A percentile compares a stretch with the other conserved stretches of the same genome.
Evolutionary conservation across 2,329 filamentous ascomycete genomes (phyloP).

Genomic region (Ilyonectria sp.): DNA sequence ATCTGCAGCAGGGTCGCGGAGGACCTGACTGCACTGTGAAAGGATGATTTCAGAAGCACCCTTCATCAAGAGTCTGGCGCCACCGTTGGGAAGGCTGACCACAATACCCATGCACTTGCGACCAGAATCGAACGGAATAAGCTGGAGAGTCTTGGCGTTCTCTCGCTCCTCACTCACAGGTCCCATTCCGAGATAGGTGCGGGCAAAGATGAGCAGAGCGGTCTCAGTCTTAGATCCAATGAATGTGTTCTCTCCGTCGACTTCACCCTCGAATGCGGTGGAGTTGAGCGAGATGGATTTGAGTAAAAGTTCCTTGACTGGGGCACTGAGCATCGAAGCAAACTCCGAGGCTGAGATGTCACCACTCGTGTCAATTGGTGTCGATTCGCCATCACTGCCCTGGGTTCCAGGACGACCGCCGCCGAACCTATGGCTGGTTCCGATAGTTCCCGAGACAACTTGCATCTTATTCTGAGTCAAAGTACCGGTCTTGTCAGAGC

Average conservation of each 20-base stretch:
- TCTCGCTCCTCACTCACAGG: constrained; percentile 75
- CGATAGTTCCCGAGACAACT: constrained; percentile 73
- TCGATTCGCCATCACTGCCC: constrained; percentile 45
- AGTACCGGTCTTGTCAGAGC: constrained; percentile 78
- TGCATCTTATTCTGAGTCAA: constrained; percentile 80
- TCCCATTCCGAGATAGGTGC: constrained; percentile 77
- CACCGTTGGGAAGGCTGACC: constrained; percentile 65
- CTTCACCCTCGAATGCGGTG: constrained; percentile 82
- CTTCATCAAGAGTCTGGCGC: constrained; percentile 73
- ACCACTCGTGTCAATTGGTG: constrained; percentile 47
- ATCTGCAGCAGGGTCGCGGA: constrained; percentile 65
- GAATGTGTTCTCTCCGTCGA: constrained; percentile 76
- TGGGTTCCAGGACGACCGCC: constrained; percentile 49
- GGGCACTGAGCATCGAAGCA: constrained; percentile 59
- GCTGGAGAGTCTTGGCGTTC: constrained; percentile 71
- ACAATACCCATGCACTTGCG: constrained; percentile 81
- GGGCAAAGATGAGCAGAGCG: constrained; percentile 79
- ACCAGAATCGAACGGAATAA: constrained; percentile 83
- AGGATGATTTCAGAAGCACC: constrained; percentile 77
- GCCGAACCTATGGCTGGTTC: constrained; percentile 70
- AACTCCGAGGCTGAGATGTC: constrained; percentile 64
- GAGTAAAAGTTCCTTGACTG: constrained; percentile 68
- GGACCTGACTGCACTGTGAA: constrained; percentile 66
- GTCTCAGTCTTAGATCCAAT: constrained; percentile 86
- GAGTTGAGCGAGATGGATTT: constrained; percentile 78